phyloP scores from a whole-genome alignment of 768 basidiomycete species.

The Boletus sensibilis region DNA sequence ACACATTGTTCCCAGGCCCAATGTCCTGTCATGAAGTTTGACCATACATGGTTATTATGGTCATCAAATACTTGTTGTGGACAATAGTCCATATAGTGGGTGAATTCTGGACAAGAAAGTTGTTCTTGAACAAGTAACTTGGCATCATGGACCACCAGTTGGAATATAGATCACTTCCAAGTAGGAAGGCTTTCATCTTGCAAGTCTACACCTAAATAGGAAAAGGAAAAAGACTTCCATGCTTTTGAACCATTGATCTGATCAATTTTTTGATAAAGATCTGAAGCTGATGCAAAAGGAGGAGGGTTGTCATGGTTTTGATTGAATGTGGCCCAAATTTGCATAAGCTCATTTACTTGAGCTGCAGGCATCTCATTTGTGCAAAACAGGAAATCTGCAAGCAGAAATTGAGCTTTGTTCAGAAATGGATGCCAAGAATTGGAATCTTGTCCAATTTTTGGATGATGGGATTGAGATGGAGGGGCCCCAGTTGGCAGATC shows the following conservation, averaged over 20 bases:
- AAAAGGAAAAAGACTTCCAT: no score
- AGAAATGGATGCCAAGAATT: neutral
- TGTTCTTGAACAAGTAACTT: neutral
- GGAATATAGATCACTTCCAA: neutral
- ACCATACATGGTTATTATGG: neutral
- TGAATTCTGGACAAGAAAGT: neutral
- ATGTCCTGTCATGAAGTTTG: neutral
- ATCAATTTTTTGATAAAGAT: neutral
- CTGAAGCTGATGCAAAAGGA: no score
- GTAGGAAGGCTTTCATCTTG: neutral
- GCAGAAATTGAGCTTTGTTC: neutral
- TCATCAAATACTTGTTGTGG: neutral
- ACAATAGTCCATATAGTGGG: neutral
- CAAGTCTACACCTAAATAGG: no score
- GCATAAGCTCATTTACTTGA: neutral
- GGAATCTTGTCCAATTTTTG: neutral
- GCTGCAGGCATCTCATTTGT: neutral
- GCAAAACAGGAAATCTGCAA: neutral
- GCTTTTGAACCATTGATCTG: neutral
- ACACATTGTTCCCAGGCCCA: neutral
- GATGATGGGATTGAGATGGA: neutral
- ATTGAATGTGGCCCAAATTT: neutral
- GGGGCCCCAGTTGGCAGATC: neutral
- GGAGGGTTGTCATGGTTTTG: no score
- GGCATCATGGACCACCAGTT: neutral